Conservation (phyloP, 208 protist genomes). For the Leishmania gerbilli region DNA sequence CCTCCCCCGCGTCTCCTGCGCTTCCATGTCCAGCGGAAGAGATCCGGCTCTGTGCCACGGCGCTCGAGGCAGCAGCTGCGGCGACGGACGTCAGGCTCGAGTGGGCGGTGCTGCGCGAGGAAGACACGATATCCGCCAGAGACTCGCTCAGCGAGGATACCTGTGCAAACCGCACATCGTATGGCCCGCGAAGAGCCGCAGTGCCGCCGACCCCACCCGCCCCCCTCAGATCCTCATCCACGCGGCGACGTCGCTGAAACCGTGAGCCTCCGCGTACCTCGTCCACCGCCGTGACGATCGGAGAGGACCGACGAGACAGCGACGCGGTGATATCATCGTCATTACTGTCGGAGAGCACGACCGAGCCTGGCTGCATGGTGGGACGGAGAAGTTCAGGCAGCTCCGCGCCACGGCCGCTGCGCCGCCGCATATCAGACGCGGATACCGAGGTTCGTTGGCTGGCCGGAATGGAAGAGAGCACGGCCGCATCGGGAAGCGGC, state of each 20-base stretch:
- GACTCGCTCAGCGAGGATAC: constrained; percentile 41
- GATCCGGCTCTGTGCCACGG: constrained; percentile 1
- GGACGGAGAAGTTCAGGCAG: background rate
- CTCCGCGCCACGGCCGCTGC: background rate
- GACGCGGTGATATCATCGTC: background rate
- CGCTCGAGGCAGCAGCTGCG: constrained; percentile 26
- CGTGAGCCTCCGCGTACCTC: background rate
- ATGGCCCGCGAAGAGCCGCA: constrained; percentile 10
- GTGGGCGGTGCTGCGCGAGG: constrained; percentile 46
- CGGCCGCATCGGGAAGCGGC: background rate
- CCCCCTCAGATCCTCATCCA: background rate
- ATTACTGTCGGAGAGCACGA: background rate
- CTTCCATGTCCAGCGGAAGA: background rate
- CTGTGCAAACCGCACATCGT: constrained; percentile 33
- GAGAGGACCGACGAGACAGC: constrained; percentile 16
- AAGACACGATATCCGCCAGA: constrained; percentile 51
- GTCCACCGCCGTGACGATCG: constrained; percentile 6
- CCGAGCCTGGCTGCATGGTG: constrained; percentile 12
- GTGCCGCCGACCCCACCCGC: background rate
- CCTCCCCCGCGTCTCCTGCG: background rate
- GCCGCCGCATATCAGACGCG: background rate
- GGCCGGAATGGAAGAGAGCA: constrained; percentile 12
- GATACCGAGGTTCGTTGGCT: constrained; percentile 17
- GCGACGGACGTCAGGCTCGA: constrained; percentile 30
- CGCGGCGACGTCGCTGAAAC: background rate